phyloP scores from a whole-genome alignment of 1,139 yeast genomes.

The Taphrina deformans region DNA sequence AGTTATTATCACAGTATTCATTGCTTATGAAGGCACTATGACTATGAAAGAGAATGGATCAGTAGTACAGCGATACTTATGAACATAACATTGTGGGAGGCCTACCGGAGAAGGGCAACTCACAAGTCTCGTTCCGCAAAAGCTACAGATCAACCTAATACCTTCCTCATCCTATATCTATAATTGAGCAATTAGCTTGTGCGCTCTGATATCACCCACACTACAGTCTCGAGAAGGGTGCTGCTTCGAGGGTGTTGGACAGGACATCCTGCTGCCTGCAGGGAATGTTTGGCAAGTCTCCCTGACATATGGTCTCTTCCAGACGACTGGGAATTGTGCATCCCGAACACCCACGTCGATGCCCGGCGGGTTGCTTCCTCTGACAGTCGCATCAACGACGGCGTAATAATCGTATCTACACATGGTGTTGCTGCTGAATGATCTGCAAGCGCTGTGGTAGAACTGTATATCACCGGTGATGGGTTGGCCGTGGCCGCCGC shows the following conservation, averaged over 20 bases:
- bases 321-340: not conserved
- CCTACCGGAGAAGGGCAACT: too few species aligned
- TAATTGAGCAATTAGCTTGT: too few species aligned
- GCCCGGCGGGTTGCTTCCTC: not conserved
- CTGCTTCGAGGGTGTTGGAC: not conserved
- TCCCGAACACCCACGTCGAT: not conserved
- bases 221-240: too few species aligned
- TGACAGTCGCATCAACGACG: not conserved
- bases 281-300: not conserved
- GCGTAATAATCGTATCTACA: not conserved
- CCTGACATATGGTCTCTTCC: not conserved
- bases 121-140: too few species aligned
- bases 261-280: not conserved
- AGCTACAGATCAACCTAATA: too few species aligned
- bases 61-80: too few species aligned
- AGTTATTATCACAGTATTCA: too few species aligned
- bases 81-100: too few species aligned
- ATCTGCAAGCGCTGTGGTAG: not conserved
- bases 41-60: too few species aligned
- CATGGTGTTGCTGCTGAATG: not conserved
- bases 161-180: too few species aligned
- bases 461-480: not conserved
- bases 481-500: not conserved
- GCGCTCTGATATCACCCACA: too few species aligned
- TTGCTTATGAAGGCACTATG: too few species aligned